phyloP scores from a whole-genome alignment of 129 eudicot species.

The Saussurea involucrata region DNA sequence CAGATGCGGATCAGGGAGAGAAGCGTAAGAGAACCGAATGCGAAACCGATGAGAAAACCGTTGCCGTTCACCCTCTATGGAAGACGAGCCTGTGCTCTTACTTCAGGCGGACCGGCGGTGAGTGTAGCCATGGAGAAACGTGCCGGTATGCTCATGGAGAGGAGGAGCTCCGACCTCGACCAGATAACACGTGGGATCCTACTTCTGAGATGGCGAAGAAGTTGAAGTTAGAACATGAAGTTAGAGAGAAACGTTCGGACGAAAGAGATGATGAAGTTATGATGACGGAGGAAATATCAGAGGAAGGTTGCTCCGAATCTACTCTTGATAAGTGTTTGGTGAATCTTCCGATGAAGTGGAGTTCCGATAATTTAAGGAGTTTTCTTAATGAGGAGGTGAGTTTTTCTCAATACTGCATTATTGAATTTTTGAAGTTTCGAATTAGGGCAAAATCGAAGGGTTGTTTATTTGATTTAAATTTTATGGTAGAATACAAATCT shows the following conservation, averaged over 20 bases:
- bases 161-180: conserved; percentile 69
- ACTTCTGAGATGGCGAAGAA: conserved; percentile 85
- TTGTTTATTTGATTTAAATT: background rate
- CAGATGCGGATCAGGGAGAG: conserved; percentile 29
- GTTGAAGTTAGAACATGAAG: conserved; percentile 43
- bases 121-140: conserved; percentile 80
- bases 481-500: background rate
- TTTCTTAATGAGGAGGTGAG: conserved; percentile 58
- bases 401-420: background rate
- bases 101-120: conserved; percentile 58
- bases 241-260: conserved; percentile 12
- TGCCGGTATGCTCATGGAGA: conserved; percentile 89
- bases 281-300: conserved; percentile 46
- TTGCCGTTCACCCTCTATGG: conserved; percentile 50
- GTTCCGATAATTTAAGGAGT: conserved; percentile 46
- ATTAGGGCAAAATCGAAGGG: background rate
- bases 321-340: conserved; percentile 57
- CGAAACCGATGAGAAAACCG: conserved; percentile 25
- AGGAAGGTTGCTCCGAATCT: conserved; percentile 27
- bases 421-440: background rate
- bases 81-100: conserved; percentile 83
- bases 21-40: conserved; percentile 61
- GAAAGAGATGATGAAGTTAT: conserved; percentile 37
- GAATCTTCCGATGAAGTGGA: conserved; percentile 81
- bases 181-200: conserved; percentile 87